These are phyloP conservation scores for Carallia pectinifolia DNA, from an alignment of 345 rosid species.

Conservation along the genomic window DNA sequence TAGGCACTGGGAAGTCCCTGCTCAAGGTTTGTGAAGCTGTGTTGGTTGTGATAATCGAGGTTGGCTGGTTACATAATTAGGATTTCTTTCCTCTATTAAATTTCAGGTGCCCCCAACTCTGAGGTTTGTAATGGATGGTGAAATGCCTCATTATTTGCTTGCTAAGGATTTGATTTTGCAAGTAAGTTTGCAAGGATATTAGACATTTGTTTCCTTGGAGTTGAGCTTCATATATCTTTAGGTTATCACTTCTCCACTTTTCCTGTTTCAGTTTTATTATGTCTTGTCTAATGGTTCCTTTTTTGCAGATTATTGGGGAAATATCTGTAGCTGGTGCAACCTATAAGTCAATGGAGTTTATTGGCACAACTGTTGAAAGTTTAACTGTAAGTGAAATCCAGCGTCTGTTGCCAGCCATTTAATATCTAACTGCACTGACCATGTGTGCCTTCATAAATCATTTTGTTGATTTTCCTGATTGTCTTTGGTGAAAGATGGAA, in stretches of 20 bases:
- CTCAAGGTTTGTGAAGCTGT: slow-evolving; percentile 65
- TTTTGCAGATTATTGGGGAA: slow-evolving; percentile 84
- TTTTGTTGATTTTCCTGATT: slow-evolving; percentile 9
- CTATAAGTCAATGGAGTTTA: slow-evolving; percentile 94
- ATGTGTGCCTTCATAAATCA: not conserved
- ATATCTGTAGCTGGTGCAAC: slow-evolving; percentile 97
- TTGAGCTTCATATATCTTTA: not conserved
- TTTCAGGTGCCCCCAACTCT: slow-evolving; percentile 84
- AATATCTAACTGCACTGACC: not conserved
- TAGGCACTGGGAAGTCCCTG: slow-evolving; percentile 88
- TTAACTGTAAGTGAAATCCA: slow-evolving; percentile 52
- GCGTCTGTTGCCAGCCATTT: not conserved
- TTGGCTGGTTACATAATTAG: not conserved
- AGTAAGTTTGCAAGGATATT: slow-evolving; percentile 41
- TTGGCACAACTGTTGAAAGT: slow-evolving; percentile 84
- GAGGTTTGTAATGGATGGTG: slow-evolving; percentile 95
- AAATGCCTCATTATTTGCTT: slow-evolving; percentile 83
- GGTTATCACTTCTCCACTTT: not conserved
- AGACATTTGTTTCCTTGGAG: slow-evolving; percentile 1
- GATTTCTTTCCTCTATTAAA: slow-evolving; percentile 2
- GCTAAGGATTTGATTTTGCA: slow-evolving; percentile 98
- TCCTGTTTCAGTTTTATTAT: not conserved
- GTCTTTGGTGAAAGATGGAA: slow-evolving; percentile 66
- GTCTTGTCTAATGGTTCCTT: not conserved
- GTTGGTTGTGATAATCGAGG: not conserved